Percentiles rank a stretch among this genome's conserved stretches.
These are phyloP conservation scores for Lactarius trivialis DNA, from an alignment of 768 basidiomycete genomes.

Conservation along the genomic window DNA sequence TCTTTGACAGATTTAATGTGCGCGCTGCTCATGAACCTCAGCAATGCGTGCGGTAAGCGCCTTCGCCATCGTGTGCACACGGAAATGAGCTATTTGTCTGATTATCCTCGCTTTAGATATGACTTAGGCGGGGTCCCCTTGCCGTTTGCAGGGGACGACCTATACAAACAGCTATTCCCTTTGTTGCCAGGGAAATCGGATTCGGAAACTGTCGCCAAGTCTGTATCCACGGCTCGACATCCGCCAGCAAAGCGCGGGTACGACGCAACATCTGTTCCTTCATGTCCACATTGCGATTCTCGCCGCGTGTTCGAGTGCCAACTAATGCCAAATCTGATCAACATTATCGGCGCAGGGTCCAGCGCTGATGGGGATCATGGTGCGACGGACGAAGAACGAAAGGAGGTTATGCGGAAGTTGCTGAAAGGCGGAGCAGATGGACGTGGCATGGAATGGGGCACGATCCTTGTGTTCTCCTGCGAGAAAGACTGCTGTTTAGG, in stretches of 20 bases:
- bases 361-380: conserved; percentile 26
- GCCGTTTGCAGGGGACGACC: conserved; percentile 73
- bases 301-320: conserved; percentile 85
- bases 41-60: conserved; percentile 79
- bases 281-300: conserved; percentile 62
- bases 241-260: conserved; percentile 45
- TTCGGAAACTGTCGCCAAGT: conserved; percentile 49
- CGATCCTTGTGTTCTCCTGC: conserved; percentile 84
- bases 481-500: conserved; percentile 64
- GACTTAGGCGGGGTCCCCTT: conserved; percentile 81
- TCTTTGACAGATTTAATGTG: conserved; percentile 80
- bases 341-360: conserved; percentile 45
- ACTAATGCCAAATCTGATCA: conserved; percentile 91
- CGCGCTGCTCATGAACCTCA: conserved; percentile 63
- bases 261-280: conserved; percentile 45
- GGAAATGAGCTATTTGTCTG: not conserved
- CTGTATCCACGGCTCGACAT: conserved; percentile 50
- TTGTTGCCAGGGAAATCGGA: conserved; percentile 35
- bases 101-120: conserved; percentile 46
- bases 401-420: conserved; percentile 49
- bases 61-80: not conserved
- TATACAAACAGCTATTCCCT: conserved; percentile 73
- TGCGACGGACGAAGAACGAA: conserved; percentile 59
- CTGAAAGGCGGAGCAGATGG: conserved; percentile 44
- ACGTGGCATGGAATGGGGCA: conserved; percentile 92